These are phyloP conservation scores for Fragilariopsis cylindrus DNA, from an alignment of 108 stramenopile species.

Conservation along the genomic window DNA sequence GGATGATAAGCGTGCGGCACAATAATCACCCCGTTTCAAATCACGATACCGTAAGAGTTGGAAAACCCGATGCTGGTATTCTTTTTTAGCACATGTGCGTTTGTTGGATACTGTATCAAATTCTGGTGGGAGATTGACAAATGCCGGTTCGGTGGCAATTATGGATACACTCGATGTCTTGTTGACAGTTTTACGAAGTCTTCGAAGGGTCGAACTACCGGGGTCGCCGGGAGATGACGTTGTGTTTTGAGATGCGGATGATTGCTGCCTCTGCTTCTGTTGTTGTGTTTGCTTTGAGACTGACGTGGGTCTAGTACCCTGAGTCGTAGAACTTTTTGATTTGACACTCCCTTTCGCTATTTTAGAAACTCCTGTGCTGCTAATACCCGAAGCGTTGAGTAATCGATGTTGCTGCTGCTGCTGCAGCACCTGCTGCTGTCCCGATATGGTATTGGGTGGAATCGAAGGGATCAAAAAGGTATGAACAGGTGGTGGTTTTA, in stretches of 20 bases:
- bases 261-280: conserved; percentile 3
- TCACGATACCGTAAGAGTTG: conserved; percentile 59
- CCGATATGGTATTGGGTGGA: background rate
- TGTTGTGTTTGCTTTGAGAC: background rate
- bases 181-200: conserved; percentile 45
- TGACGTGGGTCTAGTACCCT: background rate
- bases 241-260: background rate
- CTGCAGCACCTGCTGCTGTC: background rate
- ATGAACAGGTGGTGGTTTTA: conserved; percentile 17
- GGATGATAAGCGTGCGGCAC: conserved; percentile 56
- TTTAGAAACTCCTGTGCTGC: conserved; percentile 4
- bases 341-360: conserved; percentile 9
- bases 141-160: conserved; percentile 21
- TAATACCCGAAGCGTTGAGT: background rate
- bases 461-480: conserved; percentile 14
- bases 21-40: conserved; percentile 63
- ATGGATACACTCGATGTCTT: conserved; percentile 9
- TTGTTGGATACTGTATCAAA: conserved; percentile 44
- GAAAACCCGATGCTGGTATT: conserved; percentile 54
- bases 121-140: conserved; percentile 32
- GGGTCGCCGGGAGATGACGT: conserved; percentile 40
- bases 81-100: conserved; percentile 57
- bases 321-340: background rate
- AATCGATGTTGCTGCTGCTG: background rate
- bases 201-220: conserved; percentile 64